Evolutionary conservation across 169 alveolate species (phyloP).

Genomic region (Babesia gibsoni): DNA sequence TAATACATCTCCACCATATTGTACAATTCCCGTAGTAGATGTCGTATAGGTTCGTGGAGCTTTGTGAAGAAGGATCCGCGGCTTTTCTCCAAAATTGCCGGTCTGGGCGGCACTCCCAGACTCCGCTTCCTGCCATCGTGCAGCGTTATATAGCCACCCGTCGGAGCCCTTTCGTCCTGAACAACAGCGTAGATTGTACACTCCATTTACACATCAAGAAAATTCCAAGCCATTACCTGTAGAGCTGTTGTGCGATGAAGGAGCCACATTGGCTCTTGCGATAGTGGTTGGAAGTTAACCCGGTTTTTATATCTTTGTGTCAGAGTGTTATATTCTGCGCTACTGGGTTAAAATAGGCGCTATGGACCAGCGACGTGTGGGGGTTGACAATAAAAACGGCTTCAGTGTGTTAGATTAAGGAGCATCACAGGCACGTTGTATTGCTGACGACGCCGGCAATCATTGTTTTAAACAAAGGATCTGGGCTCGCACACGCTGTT

Average conservation of each 20-base stretch:
- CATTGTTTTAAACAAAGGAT: too few relatives aligned
- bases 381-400: too few relatives aligned
- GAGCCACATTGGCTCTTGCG: background rate
- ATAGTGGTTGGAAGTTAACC: background rate
- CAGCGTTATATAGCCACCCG: slow-evolving; percentile 1
- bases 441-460: too few relatives aligned
- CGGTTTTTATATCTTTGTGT: background rate
- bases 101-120: slow-evolving; percentile 10
- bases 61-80: slow-evolving; percentile 18
- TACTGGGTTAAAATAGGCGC: too few relatives aligned
- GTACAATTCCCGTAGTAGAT: background rate
- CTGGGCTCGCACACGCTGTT: background rate
- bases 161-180: slow-evolving; percentile 7
- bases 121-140: slow-evolving; percentile 33
- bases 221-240: background rate
- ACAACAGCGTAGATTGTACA: slow-evolving; percentile 20
- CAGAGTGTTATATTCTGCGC: too few relatives aligned
- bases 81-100: background rate
- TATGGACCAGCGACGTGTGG: background rate
- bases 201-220: slow-evolving; percentile 13
- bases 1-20: slow-evolving; percentile 6
- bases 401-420: too few relatives aligned
- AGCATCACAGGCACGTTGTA: too few relatives aligned
- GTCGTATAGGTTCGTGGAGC: background rate
- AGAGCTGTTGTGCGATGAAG: background rate